Evolutionary conservation across 177 flowering plant species (phyloP), one percentile per base, ranked within the genome.

Genomic region (Vitis hybrid): DNA sequence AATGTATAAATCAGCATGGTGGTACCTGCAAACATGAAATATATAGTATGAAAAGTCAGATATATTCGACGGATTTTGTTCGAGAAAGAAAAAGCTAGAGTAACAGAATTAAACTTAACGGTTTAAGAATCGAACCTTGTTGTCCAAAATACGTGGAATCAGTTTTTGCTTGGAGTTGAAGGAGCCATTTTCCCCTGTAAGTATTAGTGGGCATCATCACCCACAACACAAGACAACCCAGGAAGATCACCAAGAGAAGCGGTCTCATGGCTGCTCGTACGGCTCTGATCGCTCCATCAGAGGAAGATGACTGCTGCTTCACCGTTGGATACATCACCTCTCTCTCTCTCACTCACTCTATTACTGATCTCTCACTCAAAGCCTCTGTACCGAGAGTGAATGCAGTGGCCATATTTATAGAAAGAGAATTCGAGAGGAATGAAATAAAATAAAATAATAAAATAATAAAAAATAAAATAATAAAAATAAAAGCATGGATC

Each of bases 121-220:
- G 27, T 24, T 6, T 35, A 3, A 15, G 46, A 35, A 6, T 3
- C 56, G 9, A 48, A 86, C 94, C 94, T 86, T 83, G 83, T 2
- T 11, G 4, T 13, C 92, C 90, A 32, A 88, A 84, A 71, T 73
- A 90, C 1, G 83, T 86, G 0, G 90, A 73, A 7, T 35, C 72
- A 16, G 74, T n/a, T 30, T 72, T 67, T 0, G 67, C 66, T 59
- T 70, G 60, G 62, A 90, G 69, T 6, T 18, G 19, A 8, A 74
- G 78, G 62, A 14, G 1, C 90, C 89, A 88, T 2, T 9, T 74
- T 3, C 32, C 55, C 27, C 32, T 48, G 65, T 72, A 84, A 0
- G 76, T 78, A 21, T 55, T 68, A 9, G 91, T 85, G 7, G 91
- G 88, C 72, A 60, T 67, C 78, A 81, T 61, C 18, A 81, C 57